Evolutionary conservation across 306 rosid genomes (phyloP).

Genomic region (Lablab purpureus): DNA sequence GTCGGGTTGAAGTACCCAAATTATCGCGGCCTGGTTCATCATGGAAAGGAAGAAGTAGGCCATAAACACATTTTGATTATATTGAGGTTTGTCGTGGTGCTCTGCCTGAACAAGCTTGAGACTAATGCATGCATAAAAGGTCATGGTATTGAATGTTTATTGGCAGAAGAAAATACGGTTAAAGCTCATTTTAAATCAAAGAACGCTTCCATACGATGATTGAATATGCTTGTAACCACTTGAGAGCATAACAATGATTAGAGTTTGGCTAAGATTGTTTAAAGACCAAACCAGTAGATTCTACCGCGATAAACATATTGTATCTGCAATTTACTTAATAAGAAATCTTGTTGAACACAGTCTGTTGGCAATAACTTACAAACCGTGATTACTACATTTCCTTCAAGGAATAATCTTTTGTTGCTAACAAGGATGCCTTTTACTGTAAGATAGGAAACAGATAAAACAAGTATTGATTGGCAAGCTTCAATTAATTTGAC

Average conservation of each 20-base stretch:
- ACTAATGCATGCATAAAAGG: conserved; percentile 24
- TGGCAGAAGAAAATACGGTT: not conserved
- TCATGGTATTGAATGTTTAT: not conserved
- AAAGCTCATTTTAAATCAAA: not conserved
- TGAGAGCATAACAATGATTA: not conserved
- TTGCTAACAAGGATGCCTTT: not conserved
- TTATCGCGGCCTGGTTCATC: conserved; percentile 58
- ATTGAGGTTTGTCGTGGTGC: conserved; percentile 24
- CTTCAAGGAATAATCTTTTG: not conserved
- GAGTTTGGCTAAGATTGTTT: conserved; percentile 12
- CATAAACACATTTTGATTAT: conserved; percentile 17
- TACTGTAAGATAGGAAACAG: not conserved
- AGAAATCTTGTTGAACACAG: not conserved
- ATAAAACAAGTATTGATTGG: not conserved
- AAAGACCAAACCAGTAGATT: conserved; percentile 14
- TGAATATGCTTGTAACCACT: not conserved
- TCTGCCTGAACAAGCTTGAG: conserved; percentile 9
- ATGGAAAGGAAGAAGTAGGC: conserved; percentile 57
- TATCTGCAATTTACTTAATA: conserved; percentile 3
- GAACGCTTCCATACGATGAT: conserved; percentile 2
- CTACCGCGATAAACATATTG: not conserved
- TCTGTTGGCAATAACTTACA: not conserved
- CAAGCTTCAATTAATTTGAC: not conserved
- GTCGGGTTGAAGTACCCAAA: conserved; percentile 48
- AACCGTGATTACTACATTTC: not conserved